Evolutionary conservation across 768 basidiomycete genomes (phyloP).

Genomic region (Amanita molliuscula): DNA sequence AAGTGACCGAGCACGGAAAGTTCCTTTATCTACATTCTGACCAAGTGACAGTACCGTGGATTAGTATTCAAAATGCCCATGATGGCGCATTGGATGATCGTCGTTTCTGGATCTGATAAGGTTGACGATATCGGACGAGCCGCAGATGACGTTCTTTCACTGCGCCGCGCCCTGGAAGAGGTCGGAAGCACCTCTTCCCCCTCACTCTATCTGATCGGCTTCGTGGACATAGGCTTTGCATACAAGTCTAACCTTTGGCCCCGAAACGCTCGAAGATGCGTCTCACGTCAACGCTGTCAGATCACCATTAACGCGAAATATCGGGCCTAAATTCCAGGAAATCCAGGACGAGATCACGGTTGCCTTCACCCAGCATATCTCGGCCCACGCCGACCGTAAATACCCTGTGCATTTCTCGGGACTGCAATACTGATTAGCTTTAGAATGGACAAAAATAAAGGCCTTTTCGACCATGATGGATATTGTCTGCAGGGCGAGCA

Average conservation of each 20-base stretch:
- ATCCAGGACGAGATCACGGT: slow-evolving; percentile 16
- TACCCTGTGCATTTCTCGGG: neutral
- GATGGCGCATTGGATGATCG: slow-evolving; percentile 34
- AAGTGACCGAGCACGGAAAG: slow-evolving; percentile 10
- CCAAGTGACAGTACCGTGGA: slow-evolving; percentile 13
- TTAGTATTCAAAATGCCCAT: slow-evolving; percentile 32
- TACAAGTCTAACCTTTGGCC: slow-evolving; percentile 24
- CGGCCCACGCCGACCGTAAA: neutral
- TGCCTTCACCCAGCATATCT: slow-evolving; percentile 14
- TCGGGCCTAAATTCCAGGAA: slow-evolving; percentile 14
- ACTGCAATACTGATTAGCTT: neutral
- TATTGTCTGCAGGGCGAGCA: slow-evolving; percentile 14
- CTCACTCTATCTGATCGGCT: neutral
- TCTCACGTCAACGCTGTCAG: slow-evolving; percentile 15
- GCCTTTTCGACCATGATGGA: slow-evolving; percentile 12
- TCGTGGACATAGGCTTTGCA: slow-evolving; percentile 17
- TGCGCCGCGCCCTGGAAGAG: slow-evolving; percentile 24
- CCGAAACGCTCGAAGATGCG: slow-evolving; percentile 12
- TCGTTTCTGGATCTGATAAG: slow-evolving; percentile 26
- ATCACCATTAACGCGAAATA: slow-evolving; percentile 17
- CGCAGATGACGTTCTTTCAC: slow-evolving; percentile 34
- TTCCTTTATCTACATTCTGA: neutral
- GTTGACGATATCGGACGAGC: slow-evolving; percentile 36
- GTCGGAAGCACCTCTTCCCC: neutral
- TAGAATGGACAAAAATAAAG: slow-evolving; percentile 11